Evolutionary conservation across 257 asterid genomes (phyloP).

Genomic region (Solanum bulbocastanum): DNA sequence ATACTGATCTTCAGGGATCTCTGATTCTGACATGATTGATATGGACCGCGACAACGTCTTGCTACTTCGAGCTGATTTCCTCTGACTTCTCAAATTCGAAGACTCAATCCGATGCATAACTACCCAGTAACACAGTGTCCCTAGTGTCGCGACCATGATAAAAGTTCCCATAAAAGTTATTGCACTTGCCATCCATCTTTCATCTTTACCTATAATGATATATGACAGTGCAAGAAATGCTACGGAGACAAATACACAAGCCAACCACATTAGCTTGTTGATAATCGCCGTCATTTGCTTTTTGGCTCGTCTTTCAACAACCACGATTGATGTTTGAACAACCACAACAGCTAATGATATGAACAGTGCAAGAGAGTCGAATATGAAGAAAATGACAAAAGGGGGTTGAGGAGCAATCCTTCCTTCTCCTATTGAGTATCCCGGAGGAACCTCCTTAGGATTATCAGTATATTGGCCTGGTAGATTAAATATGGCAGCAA

Average conservation of each 20-base stretch:
- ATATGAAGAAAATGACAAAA: conserved; percentile 47
- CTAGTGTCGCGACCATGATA: conserved; percentile 60
- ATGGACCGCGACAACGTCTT: conserved; percentile 37
- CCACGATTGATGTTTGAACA: conserved; percentile 68
- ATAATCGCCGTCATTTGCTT: conserved; percentile 57
- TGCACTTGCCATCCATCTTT: conserved; percentile 49
- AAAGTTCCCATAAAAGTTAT: conserved; percentile 48
- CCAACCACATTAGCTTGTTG: conserved; percentile 85
- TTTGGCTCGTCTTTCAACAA: conserved; percentile 57
- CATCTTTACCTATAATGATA: conserved; percentile 47
- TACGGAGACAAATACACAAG: conserved; percentile 47
- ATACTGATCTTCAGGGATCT: conserved; percentile 32
- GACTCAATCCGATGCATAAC: conserved; percentile 59
- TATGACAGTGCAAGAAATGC: conserved; percentile 58
- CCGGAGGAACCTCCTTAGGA: conserved; percentile 10
- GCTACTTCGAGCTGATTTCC: conserved; percentile 43
- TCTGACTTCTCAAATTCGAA: conserved; percentile 45
- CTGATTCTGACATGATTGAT: conserved; percentile 43
- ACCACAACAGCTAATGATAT: conserved; percentile 78
- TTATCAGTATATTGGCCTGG: conserved; percentile 57
- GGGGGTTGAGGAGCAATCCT: conserved; percentile 37
- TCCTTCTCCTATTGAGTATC: conserved; percentile 49
- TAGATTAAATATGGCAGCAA: conserved; percentile 62
- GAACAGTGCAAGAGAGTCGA: conserved; percentile 64
- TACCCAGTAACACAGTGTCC: conserved; percentile 65